A percentile compares a stretch with the other conserved stretches of the same genome.
Conservation (phyloP, 192 early-diverging fungal species). For the Rhizoclosmatium sp. region DNA sequence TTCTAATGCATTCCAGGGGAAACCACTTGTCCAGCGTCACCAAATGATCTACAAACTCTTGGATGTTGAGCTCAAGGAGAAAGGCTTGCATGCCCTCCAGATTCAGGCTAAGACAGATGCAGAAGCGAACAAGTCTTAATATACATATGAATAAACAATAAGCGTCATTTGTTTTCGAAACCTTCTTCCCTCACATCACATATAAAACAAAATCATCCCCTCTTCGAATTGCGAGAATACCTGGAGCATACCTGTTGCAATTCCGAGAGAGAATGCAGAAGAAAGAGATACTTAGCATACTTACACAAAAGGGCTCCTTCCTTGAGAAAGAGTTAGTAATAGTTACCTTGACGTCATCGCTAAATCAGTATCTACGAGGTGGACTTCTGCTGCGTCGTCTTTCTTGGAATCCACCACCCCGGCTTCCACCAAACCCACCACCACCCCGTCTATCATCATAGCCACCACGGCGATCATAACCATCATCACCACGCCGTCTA, state of each 20-base stretch:
- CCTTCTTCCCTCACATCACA: neutral
- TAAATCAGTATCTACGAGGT: conserved; percentile 5
- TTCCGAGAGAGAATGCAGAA: neutral
- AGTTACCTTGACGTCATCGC: neutral
- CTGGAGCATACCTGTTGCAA: neutral
- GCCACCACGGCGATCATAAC: conserved; percentile 18
- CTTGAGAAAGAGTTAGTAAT: neutral
- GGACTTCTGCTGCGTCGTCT: conserved; percentile 34
- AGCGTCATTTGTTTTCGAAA: neutral
- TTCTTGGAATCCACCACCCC: conserved; percentile 21
- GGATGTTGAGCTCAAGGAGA: conserved; percentile 67
- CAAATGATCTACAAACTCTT: conserved; percentile 73
- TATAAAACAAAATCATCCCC: neutral
- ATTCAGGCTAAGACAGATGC: conserved; percentile 77
- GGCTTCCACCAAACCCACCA: neutral
- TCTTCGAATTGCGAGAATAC: neutral
- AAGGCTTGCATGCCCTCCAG: conserved; percentile 76
- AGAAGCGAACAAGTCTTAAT: conserved; percentile 48
- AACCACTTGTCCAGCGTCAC: conserved; percentile 41
- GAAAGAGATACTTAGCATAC: conserved; percentile 13
- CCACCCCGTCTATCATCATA: conserved; percentile 24
- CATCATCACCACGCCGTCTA: neutral
- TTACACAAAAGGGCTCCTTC: neutral
- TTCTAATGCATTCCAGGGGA: conserved; percentile 70
- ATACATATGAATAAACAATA: neutral